A percentile compares a stretch with the other conserved stretches of the same genome.
Conservation (phyloP, 1,139 yeast species). For the Candida frijolesensis region DNA sequence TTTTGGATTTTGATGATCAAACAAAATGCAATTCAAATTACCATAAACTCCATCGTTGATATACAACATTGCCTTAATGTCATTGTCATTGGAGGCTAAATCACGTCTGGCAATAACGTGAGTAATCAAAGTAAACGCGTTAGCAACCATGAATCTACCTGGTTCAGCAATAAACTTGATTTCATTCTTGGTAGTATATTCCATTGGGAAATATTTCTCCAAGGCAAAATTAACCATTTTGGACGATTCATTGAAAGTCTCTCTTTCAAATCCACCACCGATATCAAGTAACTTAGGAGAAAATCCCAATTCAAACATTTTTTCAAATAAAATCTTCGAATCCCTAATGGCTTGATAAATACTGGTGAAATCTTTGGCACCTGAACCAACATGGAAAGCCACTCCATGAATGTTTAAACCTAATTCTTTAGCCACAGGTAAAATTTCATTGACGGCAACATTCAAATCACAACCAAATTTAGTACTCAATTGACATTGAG, state of each 20-base stretch:
- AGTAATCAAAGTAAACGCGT: constrained; percentile 83
- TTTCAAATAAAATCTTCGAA: constrained; percentile 69
- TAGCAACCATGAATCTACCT: constrained; percentile 86
- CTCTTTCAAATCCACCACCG: constrained; percentile 90
- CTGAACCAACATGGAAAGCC: constrained; percentile 96
- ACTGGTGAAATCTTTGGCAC: constrained; percentile 76
- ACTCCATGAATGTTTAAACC: constrained; percentile 75
- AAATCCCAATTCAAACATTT: constrained; percentile 51
- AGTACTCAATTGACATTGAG: constrained; percentile 84
- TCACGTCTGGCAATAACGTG: constrained; percentile 83
- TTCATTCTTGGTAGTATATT: constrained; percentile 27
- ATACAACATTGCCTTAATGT: constrained; percentile 55
- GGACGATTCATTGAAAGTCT: constrained; percentile 65
- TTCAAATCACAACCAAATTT: constrained; percentile 82
- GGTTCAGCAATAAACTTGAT: constrained; percentile 86
- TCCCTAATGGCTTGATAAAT: constrained; percentile 74
- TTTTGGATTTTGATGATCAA: constrained; percentile 84
- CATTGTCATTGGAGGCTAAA: constrained; percentile 15
- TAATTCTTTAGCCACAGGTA: constrained; percentile 63
- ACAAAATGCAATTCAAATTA: constrained; percentile 88
- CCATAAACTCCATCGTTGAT: constrained; percentile 96
- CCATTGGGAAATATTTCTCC: constrained; percentile 57
- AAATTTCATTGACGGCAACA: constrained; percentile 53
- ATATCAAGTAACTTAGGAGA: constrained; percentile 68
- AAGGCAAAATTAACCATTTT: constrained; percentile 58